phyloP scores from a whole-genome alignment of 257 asterid species.

The Solanum acaule region DNA sequence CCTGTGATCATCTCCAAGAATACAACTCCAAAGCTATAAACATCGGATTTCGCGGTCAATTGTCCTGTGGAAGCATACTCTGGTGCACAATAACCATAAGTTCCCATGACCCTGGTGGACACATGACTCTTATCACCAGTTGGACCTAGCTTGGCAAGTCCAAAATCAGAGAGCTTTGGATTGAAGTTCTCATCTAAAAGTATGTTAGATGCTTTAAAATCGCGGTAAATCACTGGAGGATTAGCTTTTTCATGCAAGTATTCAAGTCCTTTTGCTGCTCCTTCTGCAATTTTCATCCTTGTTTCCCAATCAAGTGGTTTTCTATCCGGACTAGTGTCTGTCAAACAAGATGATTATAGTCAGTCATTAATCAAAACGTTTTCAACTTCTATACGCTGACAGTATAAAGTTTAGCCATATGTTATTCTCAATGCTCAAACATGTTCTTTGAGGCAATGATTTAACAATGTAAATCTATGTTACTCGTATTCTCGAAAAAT shows the following conservation, averaged over 20 bases:
- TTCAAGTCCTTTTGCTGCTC: constrained; percentile 54
- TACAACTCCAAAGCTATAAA: constrained; percentile 53
- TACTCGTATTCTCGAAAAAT: neutral
- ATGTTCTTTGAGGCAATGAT: neutral
- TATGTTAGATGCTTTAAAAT: constrained; percentile 57
- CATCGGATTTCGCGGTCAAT: constrained; percentile 39
- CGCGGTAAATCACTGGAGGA: constrained; percentile 54
- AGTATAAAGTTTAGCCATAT: neutral
- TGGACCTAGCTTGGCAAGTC: constrained; percentile 51
- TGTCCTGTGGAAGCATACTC: constrained; percentile 40
- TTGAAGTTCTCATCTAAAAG: constrained; percentile 33
- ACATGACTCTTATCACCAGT: constrained; percentile 17
- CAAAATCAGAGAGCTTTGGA: constrained; percentile 57
- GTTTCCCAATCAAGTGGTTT: constrained; percentile 47
- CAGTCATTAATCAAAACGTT: neutral
- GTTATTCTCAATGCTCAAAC: neutral
- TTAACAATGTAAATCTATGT: neutral
- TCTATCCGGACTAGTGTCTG: constrained; percentile 10
- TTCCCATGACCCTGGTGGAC: constrained; percentile 50
- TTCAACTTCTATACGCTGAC: neutral
- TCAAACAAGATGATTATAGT: neutral
- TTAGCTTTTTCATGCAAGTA: constrained; percentile 44
- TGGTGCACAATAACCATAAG: constrained; percentile 61
- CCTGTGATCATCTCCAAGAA: constrained; percentile 55
- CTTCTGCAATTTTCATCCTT: constrained; percentile 49